A percentile compares a stretch with the other conserved stretches of the same genome.
phyloP scores from a whole-genome alignment of 2,329 filamentous ascomycete genomes.

The Metarhizium robertsii region DNA sequence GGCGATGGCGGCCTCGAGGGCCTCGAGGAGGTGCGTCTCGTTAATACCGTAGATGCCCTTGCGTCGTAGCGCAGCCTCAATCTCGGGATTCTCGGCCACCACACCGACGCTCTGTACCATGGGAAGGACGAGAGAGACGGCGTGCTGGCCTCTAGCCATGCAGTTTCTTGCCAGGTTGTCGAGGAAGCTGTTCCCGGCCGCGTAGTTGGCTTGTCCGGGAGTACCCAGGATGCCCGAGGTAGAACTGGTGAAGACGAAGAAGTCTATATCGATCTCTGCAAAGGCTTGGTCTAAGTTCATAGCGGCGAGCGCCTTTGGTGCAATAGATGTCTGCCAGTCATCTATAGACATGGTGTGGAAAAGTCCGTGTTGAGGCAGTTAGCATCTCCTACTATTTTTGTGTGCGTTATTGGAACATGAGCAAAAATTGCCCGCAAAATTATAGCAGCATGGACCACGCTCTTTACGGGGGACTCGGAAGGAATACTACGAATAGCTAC shows the following conservation, averaged over 20 bases:
- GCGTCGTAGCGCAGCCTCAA: background rate
- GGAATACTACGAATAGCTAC: conserved; percentile 5
- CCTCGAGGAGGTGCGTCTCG: background rate
- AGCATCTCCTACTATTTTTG: background rate
- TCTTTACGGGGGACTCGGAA: conserved; percentile 11
- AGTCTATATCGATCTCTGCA: conserved; percentile 15
- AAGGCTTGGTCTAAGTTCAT: conserved; percentile 16
- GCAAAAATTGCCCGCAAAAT: conserved; percentile 17
- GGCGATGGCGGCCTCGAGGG: background rate
- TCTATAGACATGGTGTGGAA: conserved; percentile 13
- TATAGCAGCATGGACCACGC: conserved; percentile 26
- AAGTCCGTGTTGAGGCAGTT: background rate
- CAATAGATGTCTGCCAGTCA: conserved; percentile 14
- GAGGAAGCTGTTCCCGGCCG: conserved; percentile 20
- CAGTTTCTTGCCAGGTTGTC: conserved; percentile 23
- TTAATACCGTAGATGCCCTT: background rate
- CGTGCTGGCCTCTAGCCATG: conserved; percentile 15
- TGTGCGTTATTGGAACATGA: conserved; percentile 2
- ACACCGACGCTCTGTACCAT: conserved; percentile 20
- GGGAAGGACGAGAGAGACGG: conserved; percentile 14
- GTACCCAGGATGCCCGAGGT: conserved; percentile 21
- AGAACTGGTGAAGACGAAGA: conserved; percentile 18
- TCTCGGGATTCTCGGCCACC: conserved; percentile 21
- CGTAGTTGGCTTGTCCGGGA: conserved; percentile 22
- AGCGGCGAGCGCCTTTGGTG: conserved; percentile 14